Base-by-base conservation (phyloP, 1,139 yeast genomes). In the Kazachstania sp. region DNA sequence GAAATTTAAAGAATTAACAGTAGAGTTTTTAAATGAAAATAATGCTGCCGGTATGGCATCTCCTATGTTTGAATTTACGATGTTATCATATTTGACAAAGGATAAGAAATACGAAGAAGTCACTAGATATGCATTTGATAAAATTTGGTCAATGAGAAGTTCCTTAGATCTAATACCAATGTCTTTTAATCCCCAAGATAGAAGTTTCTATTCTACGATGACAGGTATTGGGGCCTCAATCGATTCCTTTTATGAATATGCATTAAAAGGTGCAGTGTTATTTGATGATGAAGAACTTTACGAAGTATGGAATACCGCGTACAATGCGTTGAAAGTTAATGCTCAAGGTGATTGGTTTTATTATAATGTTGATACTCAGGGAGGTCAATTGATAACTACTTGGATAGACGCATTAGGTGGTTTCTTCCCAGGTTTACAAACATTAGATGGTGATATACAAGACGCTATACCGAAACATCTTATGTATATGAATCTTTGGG, bases 171-270 rank as follows among this genome's bases (percentile, higher is more conserved):
- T 90, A 28, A 62, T 90, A 9, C 95, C 96, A 1, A 84, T 85
- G 86, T 75, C 92, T 0, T 69, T 88, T 9, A 82, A 83, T 53
- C 84, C 92, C 0, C 56, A 70, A 1, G 66, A 76, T 0, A 78
- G 77, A 31, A 60, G 64, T 34, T 81, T 88, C 80, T 68, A 71
- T 37, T 83, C 83, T 48, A 65, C 75, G 0, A 68, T 81, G 39
- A 77, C 92, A 0, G 96, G 97, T 0, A 74, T 86, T 9, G 97
- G 97, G 0, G 97, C 97, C 0, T 84, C 95, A 2, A 78, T 86
- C n/a, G 97, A 90, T 66, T 87, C 96, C 0, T 86, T 86, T 58
- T 90, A 84, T 62, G 97, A 90, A 60, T 86, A 90, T 63, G 86
- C 95, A 0, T 72, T 86, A 36, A 90, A 90, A 60, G 79, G 81